Evolutionary conservation across 345 rosid species (phyloP).

Genomic region (Durio zibethinus): DNA sequence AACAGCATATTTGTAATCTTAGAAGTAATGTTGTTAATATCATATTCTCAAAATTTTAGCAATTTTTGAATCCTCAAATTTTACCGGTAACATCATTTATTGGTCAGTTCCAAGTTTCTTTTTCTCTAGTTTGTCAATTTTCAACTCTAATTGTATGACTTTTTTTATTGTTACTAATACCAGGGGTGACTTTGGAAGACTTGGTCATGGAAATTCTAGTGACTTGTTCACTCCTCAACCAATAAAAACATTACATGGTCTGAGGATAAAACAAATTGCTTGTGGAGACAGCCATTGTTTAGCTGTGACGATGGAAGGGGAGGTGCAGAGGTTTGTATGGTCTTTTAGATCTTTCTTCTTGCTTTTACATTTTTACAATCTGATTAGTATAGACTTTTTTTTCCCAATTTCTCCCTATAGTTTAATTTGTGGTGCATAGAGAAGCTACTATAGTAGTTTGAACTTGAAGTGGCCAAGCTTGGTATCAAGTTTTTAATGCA

Average conservation of each 20-base stretch:
- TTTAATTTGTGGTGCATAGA: not conserved
- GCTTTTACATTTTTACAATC: not conserved
- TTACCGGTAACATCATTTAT: not conserved
- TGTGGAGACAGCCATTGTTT: slow-evolving; percentile 98
- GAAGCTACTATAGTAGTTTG: not conserved
- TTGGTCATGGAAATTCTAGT: slow-evolving; percentile 95
- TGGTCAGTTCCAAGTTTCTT: not conserved
- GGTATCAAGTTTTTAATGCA: not conserved
- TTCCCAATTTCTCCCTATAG: no score
- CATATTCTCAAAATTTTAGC: not conserved
- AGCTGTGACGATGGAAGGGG: slow-evolving; percentile 89
- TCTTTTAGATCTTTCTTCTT: not conserved
- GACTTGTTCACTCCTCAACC: slow-evolving; percentile 94
- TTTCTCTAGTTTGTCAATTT: not conserved
- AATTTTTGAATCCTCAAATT: not conserved
- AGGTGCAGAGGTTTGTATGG: slow-evolving; percentile 70
- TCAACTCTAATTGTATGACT: not conserved
- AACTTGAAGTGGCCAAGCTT: not conserved
- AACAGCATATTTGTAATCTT: not conserved
- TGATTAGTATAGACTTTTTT: not conserved
- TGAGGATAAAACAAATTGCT: slow-evolving; percentile 87
- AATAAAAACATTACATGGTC: slow-evolving; percentile 69
- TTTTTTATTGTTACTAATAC: slow-evolving; percentile 13
- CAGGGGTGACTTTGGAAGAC: slow-evolving; percentile 99
- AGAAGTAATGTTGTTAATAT: not conserved